These are phyloP conservation scores for Ceratobasidium sp. DNA, from an alignment of 1,284 basidiomycete species.

Conservation along the genomic window DNA sequence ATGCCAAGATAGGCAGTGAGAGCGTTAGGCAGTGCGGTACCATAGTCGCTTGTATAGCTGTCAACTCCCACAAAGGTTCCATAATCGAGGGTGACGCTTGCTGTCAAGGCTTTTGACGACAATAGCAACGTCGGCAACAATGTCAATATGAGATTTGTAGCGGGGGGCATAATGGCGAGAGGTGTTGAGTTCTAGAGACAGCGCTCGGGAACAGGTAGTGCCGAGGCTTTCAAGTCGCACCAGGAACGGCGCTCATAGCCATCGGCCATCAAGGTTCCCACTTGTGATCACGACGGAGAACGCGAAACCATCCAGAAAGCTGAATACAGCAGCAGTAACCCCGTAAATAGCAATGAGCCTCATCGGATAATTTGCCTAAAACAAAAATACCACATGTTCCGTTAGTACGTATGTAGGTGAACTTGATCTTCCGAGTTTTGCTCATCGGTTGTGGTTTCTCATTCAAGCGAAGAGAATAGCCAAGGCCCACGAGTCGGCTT, in stretches of 20 bases:
- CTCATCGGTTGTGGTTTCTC: too few species aligned
- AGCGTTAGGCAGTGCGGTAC: neutral
- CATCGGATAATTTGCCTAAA: neutral
- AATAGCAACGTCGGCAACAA: slow-evolving; percentile 8
- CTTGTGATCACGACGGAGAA: neutral
- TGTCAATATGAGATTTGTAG: neutral
- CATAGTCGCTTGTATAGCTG: slow-evolving; percentile 29
- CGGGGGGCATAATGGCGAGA: neutral
- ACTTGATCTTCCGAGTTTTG: too few species aligned
- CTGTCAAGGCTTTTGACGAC: neutral
- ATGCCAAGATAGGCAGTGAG: slow-evolving; percentile 40
- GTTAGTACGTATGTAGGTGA: too few species aligned
- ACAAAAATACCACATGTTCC: too few species aligned
- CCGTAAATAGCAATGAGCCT: neutral
- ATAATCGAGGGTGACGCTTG: slow-evolving; percentile 23
- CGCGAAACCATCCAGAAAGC: neutral
- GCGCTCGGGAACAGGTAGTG: neutral
- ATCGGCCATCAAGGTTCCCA: neutral
- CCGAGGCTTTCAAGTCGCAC: neutral
- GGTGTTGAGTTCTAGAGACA: neutral
- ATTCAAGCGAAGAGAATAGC: too few species aligned
- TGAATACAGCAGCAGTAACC: too few species aligned
- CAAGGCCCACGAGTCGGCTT: too few species aligned
- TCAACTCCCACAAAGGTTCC: slow-evolving; percentile 31
- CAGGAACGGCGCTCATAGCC: neutral